Evolutionary conservation across 352 stramenopile genomes (phyloP), one percentile per base, ranked within the genome.

Genomic region (Blastocystis sp.): DNA sequence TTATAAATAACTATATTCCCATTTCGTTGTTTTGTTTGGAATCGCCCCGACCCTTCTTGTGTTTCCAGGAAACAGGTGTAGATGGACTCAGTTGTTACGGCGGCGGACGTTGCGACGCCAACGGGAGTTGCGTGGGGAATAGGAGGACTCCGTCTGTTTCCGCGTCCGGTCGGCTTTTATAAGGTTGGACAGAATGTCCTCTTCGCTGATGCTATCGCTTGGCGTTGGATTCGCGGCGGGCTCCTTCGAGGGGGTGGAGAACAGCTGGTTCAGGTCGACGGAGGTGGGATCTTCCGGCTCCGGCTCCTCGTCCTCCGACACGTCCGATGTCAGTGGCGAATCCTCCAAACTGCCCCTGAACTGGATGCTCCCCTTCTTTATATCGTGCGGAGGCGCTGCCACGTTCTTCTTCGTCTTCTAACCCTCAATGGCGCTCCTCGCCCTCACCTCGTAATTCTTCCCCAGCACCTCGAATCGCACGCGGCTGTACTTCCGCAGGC

Each of bases 1-100:
- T 56, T 56, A 56, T 56, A 56, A 7, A 56, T 56, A 56, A 28
- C 21, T 56, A 41, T 34, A n/a, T 17, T 77, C 10, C 53, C 21
- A 34, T 56, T n/a, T 64, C 4, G 19, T 38, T 69, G 65, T 45
- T 81, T 81, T 81, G 71, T 81, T 81, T 23, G 7, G 11, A 48
- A 43, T 17, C 0, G 28, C 28, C 28, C 28, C 28, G 28, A 34
- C 28, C 28, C 28, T 34, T 34, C 28, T 34, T 34, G 28, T 34
- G 28, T 34, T 34, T 34, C 28, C 28, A 34, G 28, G 28, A 34
- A 34, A 34, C 28, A 34, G 28, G 28, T 34, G 28, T 34, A 34
- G 28, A 34, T 34, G 28, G 28, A 34, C 28, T 34, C 28, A 34
- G 28, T 34, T 34, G 28, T 34, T 34, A 34, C 28, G 28, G 28